Conservation (phyloP, 257 asterid genomes). For the Oldenlandia corymbosa region DNA sequence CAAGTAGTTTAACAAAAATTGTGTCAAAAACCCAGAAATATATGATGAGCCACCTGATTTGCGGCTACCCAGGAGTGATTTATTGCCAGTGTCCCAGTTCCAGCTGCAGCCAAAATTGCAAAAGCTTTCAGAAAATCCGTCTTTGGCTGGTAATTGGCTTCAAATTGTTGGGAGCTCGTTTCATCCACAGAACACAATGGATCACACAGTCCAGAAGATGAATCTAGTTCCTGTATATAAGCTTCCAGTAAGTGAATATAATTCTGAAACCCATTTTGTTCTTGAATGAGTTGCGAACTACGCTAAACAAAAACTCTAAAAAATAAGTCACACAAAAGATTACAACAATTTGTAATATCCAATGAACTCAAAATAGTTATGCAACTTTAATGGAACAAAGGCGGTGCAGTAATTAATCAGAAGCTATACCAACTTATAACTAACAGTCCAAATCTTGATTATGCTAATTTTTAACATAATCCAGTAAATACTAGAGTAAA, state of each 20-base stretch:
- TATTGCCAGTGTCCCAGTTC: slow-evolving; percentile 77
- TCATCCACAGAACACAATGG: slow-evolving; percentile 94
- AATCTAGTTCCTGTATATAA: slow-evolving; percentile 29
- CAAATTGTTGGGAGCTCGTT: slow-evolving; percentile 63
- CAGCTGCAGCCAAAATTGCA: slow-evolving; percentile 82
- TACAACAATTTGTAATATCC: neutral
- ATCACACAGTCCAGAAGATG: slow-evolving; percentile 72
- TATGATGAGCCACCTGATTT: slow-evolving; percentile 59
- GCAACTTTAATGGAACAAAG: neutral
- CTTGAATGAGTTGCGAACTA: neutral
- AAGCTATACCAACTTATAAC: neutral
- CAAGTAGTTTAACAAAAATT: slow-evolving; percentile 9
- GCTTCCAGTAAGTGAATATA: neutral
- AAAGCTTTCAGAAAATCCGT: slow-evolving; percentile 81
- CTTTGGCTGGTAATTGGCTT: slow-evolving; percentile 69
- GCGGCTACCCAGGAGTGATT: slow-evolving; percentile 96
- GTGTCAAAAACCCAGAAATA: slow-evolving; percentile 10
- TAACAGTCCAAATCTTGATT: neutral
- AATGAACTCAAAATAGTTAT: neutral
- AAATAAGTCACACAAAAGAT: neutral
- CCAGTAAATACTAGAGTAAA: neutral
- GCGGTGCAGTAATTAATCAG: neutral
- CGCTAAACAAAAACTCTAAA: too few species aligned
- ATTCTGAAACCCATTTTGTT: neutral
- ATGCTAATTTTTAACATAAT: neutral